phyloP scores from a whole-genome alignment of 352 stramenopile genomes.

The Phytophthora meadii region DNA sequence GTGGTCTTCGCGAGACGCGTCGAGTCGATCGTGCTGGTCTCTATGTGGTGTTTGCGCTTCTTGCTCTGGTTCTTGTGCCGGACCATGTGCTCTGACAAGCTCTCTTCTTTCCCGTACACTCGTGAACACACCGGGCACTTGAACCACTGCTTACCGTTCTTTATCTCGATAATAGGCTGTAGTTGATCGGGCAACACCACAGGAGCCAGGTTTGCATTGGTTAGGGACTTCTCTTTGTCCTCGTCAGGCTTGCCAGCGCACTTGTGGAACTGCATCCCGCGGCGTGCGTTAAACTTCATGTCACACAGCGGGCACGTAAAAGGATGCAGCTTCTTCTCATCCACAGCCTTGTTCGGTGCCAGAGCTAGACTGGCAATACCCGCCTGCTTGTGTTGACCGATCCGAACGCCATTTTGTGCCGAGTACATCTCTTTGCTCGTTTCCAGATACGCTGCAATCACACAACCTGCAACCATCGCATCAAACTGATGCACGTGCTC shows the following conservation, averaged over 20 bases:
- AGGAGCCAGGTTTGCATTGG: constrained; percentile 51
- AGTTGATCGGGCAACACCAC: constrained; percentile 73
- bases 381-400: constrained; percentile 61
- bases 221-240: constrained; percentile 37
- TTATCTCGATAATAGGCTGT: constrained; percentile 75
- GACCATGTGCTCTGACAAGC: constrained; percentile 78
- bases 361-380: constrained; percentile 56
- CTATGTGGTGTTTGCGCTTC: constrained; percentile 89
- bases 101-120: constrained; percentile 83
- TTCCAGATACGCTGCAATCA: constrained; percentile 89
- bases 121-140: constrained; percentile 84
- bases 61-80: constrained; percentile 88
- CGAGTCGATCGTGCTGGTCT: constrained; percentile 81
- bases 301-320: constrained; percentile 83
- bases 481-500: constrained; percentile 97
- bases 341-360: constrained; percentile 77
- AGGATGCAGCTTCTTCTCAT: constrained; percentile 89
- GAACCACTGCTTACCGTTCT: constrained; percentile 87
- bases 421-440: constrained; percentile 89
- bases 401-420: constrained; percentile 80
- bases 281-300: constrained; percentile 88
- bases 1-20: constrained; percentile 82
- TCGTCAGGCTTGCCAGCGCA: constrained; percentile 62
- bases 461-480: constrained; percentile 88
- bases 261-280: constrained; percentile 88